Base-by-base conservation (phyloP, 2,329 filamentous ascomycete genomes). In the Dactylonectria estremocensis region DNA sequence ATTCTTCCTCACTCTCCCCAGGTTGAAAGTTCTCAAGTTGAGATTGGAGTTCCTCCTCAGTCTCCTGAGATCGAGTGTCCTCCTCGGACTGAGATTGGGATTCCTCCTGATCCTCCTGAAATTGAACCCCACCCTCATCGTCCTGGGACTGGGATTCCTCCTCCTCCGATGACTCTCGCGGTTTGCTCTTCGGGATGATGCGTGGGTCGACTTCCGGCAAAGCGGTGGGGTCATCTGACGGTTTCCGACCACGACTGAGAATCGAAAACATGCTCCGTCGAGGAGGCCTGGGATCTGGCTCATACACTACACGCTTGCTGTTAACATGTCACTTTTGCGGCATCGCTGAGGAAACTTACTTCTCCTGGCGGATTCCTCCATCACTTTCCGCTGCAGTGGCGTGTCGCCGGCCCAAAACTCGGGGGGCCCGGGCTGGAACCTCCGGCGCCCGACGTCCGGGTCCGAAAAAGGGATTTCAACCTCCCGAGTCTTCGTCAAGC, bases 401-500 rank as follows among this genome's bases (percentile, higher is more conserved):
- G 78, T 80, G 46, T 79, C 76, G 6, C 78, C 79, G 24, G 69
- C 69, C 74, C 77, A 76, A 57, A 74, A 80, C 56, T 74, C 70
- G 13, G 67, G 60, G 28, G 61, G 58, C 0, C 78, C 74, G 3
- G 74, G 72, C 3, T 68, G 57, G 37, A 79, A 79, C 24, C 54
- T 59, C 9, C 72, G 68, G 46, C 72, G 70, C 18, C 69, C 67
- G 6, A 62, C 35, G 24, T 69, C 66, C n/a, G 61, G 45, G 18
- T 75, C 64, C 7, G 46, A 62, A 37, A 66, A 77, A 2, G 66
- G 66, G 6, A 74, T 60, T 14, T 22, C 33, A 11, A 73, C 58
- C 18, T 67, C 48, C 18, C 67, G 31, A 22, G 66, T 52, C 6
- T 55, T 28, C 18, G 22, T 11, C 13, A 52, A 56, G 9, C 31